Conservation (phyloP, 768 basidiomycete genomes). For the Pleurotus salmoneostramineus region DNA sequence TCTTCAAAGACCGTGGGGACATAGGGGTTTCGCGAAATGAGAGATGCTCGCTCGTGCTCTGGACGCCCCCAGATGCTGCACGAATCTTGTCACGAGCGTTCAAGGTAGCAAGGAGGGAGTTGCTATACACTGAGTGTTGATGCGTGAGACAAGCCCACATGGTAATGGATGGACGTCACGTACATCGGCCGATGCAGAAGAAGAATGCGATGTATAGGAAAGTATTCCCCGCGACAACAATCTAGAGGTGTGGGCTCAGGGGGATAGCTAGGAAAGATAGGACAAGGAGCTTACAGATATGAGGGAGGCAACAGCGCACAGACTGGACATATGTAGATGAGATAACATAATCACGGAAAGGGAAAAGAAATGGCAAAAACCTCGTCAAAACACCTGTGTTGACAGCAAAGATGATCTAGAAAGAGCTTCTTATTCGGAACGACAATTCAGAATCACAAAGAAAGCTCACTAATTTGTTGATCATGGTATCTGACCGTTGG, state of each 20-base stretch:
- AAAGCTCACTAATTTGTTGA: constrained; percentile 39
- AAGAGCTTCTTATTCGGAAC: neutral
- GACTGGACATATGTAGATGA: constrained; percentile 14
- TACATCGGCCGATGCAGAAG: constrained; percentile 47
- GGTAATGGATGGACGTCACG: constrained; percentile 13
- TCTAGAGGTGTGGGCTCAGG: constrained; percentile 17
- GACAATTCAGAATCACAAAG: neutral
- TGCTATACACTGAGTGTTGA: constrained; percentile 37
- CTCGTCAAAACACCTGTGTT: constrained; percentile 39
- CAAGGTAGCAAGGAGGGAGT: constrained; percentile 48
- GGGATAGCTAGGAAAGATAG: neutral
- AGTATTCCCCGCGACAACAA: constrained; percentile 29
- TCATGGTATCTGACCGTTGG: constrained; percentile 48
- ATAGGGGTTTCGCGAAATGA: constrained; percentile 9
- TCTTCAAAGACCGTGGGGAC: neutral
- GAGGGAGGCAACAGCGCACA: constrained; percentile 46
- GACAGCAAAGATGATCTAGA: constrained; percentile 50
- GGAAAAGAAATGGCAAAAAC: constrained; percentile 21
- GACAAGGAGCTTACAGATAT: constrained; percentile 29
- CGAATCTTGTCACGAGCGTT: constrained; percentile 40
- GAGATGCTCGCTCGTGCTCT: constrained; percentile 19
- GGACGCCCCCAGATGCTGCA: constrained; percentile 26
- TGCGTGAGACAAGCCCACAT: neutral
- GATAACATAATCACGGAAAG: constrained; percentile 24
- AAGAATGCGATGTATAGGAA: constrained; percentile 50